Evolutionary conservation across 345 rosid species (phyloP).

Genomic region (Litchi chinensis): DNA sequence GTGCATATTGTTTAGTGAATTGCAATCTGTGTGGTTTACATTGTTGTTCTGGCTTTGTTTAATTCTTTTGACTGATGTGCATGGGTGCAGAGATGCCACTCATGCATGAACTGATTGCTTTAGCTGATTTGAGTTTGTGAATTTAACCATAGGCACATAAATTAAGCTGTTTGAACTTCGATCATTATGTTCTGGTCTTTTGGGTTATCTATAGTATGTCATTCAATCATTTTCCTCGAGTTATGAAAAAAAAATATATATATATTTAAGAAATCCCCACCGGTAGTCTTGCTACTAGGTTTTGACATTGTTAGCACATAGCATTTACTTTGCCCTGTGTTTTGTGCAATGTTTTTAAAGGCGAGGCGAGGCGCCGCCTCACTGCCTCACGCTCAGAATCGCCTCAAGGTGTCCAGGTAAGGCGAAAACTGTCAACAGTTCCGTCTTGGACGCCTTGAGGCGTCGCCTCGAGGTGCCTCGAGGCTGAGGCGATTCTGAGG

Average conservation of each 20-base stretch:
- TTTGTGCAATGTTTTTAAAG: too few relatives aligned
- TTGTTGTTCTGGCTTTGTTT: not conserved
- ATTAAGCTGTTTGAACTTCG: not conserved
- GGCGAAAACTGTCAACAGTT: too few relatives aligned
- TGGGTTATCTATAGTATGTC: not conserved
- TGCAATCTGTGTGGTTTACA: not conserved
- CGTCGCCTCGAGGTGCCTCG: too few relatives aligned
- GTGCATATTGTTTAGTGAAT: not conserved
- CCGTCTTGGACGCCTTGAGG: too few relatives aligned
- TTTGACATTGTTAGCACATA: not conserved
- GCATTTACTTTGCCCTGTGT: not conserved
- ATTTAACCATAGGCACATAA: not conserved
- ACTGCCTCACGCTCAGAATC: too few relatives aligned
- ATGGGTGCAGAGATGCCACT: not conserved
- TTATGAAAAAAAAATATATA: too few relatives aligned
- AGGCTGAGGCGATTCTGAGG: too few relatives aligned
- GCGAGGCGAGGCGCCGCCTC: too few relatives aligned
- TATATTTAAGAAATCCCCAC: not conserved
- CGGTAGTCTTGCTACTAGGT: not conserved
- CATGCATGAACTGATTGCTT: not conserved
- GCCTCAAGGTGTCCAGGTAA: too few relatives aligned
- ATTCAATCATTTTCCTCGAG: too few relatives aligned
- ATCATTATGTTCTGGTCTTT: not conserved
- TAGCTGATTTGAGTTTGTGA: conserved; percentile 17
- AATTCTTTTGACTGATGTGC: not conserved